Base-by-base conservation (phyloP, 2,329 filamentous ascomycete species). In the Madurella mycetomatis region DNA sequence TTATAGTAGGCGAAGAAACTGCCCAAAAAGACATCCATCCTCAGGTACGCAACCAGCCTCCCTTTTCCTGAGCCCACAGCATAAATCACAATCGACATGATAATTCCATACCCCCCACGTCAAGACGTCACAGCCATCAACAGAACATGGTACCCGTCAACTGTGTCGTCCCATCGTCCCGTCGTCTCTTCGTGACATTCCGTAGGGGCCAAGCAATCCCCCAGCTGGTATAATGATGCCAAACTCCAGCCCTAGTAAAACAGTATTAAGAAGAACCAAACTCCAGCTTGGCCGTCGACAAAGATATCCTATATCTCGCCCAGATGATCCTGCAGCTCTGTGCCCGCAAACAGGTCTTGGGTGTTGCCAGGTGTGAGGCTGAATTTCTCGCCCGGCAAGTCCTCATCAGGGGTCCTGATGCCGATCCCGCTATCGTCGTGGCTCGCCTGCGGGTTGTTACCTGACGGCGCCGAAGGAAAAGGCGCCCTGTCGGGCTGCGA, bases 371-470 rank as follows among this genome's bases (percentile, higher is more conserved):
- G 60, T 1, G 65, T 57, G 32, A 69, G 66, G 9, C 74, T 72
- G 64, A 79, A 85, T 64, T 85, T 85, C 49, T 81, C 79, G 67
- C 82, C 77, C 1, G 78, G 73, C 45, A 83, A 83, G 25, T 86
- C 83, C 51, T 86, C 83, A 50, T 86, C 84, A 1, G 83, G 83
- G 4, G 83, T 85, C 48, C 82, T 74, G 62, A 90, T 85, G 31
- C 85, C 85, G 56, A 90, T 90, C 1, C 86, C 87, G 64, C 87
- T 90, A 61, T 90, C 87, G 61, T 90, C 87, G 57, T 86, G 81
- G 47, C 69, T 74, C 9, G 63, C 63, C 41, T 62, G 63, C 51
- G 73, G 72, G 54, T 78, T 62, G 52, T 61, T 76, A 58, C 63
- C 70, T 18, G 68, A 66, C 3, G 76, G 70, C 2, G 73, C 68